Conservation (phyloP, 2,329 filamentous ascomycete species). For the Sporothrix humicola region DNA sequence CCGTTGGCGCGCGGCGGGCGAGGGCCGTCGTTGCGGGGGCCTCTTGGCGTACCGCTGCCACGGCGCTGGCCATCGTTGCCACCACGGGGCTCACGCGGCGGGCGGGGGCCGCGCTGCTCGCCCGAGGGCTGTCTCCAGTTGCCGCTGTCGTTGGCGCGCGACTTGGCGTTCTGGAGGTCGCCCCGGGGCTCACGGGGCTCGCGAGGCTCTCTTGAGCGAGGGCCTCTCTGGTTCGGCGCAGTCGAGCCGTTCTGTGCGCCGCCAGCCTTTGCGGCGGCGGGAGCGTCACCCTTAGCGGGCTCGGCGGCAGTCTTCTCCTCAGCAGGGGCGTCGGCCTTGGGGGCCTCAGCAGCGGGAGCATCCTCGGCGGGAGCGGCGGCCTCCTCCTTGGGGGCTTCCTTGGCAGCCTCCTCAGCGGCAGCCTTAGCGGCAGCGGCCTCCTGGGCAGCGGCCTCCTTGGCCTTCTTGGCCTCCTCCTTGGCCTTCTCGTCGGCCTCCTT, state of each 20-base stretch:
- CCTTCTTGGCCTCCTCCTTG: conserved; percentile 72
- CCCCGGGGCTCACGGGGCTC: conserved; percentile 48
- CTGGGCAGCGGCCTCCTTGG: conserved; percentile 69
- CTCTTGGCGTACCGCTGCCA: conserved; percentile 49
- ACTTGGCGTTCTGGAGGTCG: conserved; percentile 57
- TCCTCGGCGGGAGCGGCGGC: conserved; percentile 20
- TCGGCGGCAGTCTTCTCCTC: conserved; percentile 39
- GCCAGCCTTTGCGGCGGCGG: conserved; percentile 37
- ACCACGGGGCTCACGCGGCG: conserved; percentile 43
- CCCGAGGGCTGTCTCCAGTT: conserved; percentile 64
- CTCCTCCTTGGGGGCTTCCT: conserved; percentile 31
- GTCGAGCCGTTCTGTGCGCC: conserved; percentile 40
- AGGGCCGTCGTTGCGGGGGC: conserved; percentile 53
- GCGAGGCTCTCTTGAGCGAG: conserved; percentile 44
- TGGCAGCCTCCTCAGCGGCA: conserved; percentile 44
- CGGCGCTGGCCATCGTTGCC: conserved; percentile 46
- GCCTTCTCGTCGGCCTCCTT: conserved; percentile 85
- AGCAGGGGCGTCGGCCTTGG: conserved; percentile 39
- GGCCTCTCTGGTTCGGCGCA: conserved; percentile 37
- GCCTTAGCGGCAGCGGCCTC: conserved; percentile 39
- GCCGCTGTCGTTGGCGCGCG: conserved; percentile 62
- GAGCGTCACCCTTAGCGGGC: conserved; percentile 32
- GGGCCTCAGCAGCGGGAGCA: conserved; percentile 29
- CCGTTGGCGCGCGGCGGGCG: conserved; percentile 57
- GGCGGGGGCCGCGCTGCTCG: conserved; percentile 51